Evolutionary conservation across 148 eudicot species (phyloP).

Genomic region (Nepenthes mirabilis): DNA sequence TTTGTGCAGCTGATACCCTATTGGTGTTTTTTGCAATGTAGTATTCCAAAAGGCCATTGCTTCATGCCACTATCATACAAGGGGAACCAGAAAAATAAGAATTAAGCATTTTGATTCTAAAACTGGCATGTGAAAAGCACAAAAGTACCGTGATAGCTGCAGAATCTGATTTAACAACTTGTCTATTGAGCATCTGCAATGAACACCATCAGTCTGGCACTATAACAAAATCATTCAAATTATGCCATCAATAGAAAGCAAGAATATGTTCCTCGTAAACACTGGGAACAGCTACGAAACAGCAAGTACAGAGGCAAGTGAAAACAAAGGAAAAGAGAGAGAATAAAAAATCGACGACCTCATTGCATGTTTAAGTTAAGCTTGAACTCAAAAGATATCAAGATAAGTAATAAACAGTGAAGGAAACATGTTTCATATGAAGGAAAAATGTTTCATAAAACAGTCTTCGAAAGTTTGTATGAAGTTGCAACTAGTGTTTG

Average conservation of each 20-base stretch:
- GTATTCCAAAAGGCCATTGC: background rate
- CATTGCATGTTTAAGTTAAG: background rate
- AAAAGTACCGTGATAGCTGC: constrained; percentile 78
- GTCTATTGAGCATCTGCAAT: constrained; percentile 80
- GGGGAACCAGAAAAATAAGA: background rate
- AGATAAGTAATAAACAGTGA: background rate
- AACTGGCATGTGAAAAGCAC: background rate
- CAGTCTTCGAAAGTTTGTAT: no score
- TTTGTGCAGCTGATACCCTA: no score
- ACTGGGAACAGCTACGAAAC: no score
- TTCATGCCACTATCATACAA: background rate
- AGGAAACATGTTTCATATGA: background rate
- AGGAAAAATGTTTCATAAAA: no score
- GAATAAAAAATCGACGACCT: background rate
- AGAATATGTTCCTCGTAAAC: background rate
- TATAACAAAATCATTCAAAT: background rate
- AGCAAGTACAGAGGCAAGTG: no score
- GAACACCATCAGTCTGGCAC: constrained; percentile 3
- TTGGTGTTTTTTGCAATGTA: no score
- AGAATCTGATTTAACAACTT: constrained; percentile 87
- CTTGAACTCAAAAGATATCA: background rate
- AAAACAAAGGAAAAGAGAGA: background rate
- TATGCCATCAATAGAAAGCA: background rate
- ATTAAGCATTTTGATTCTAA: background rate
- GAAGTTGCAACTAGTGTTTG: background rate